Base-by-base conservation (phyloP, 2,329 filamentous ascomycete genomes). In the Microsporum audouinii region DNA sequence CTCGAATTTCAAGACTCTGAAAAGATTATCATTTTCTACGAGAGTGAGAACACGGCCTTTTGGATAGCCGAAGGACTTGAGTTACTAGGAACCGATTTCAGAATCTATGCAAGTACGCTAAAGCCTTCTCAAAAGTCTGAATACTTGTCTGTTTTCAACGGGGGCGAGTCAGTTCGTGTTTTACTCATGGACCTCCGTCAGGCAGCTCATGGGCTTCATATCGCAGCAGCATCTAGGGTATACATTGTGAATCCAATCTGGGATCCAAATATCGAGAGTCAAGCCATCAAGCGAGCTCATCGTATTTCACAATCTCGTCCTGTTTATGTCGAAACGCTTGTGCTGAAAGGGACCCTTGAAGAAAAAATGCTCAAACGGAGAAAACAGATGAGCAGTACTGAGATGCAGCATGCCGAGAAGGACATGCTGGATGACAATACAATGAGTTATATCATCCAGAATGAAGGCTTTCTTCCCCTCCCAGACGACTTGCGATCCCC, bases 1-100 rank as follows among this genome's bases (percentile, higher is more conserved):
- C 72, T 85, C 3, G 77, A 81, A 59, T 79, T 91, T 63, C 84
- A 94, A 59, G 73, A 79, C 0, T 75, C 81, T 0, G 91, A 96
- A 68, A 95, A 96, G 72, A 94, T 95, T 2, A 84, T 96, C 59
- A 82, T 96, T 7, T 97, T 97, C 72, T 96, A 96, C 71, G 90
- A 95, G 63, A 87, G 88, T 36, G 88, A 94, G 63, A 92, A 95
- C 66, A 81, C 88, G 1, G 91, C 90, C 0, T 95, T 84, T 72
- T 96, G 95, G 74, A 82, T 96, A 43, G 88, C 89, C 0, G 86
- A 91, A 69, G 84, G 87, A 34, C 80, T 97, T 0, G 91, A 96
- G 66, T 80, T 92, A 36, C 73, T 87, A 1, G 79, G 82, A 6
- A 73, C 86, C 56, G 79, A 83, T 38, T 84, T 85, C 64, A 79